Evolutionary conservation across 768 basidiomycete genomes (phyloP).

Genomic region (Boletus pseudopeckii): DNA sequence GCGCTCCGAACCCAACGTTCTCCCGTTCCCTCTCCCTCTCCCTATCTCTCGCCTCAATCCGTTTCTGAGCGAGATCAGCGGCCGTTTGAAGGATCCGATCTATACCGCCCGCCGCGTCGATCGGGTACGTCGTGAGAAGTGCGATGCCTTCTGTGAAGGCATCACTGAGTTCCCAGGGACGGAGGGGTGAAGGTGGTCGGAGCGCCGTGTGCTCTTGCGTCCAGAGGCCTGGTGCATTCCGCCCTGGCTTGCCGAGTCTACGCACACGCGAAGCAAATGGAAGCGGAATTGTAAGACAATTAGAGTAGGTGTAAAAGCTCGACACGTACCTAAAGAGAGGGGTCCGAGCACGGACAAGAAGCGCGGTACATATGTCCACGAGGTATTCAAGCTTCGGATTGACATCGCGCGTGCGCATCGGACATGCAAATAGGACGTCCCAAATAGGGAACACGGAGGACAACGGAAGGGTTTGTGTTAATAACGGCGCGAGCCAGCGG

Average conservation of each 20-base stretch:
- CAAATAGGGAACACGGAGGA: slow-evolving; percentile 57
- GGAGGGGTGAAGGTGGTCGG: slow-evolving; percentile 42
- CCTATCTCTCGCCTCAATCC: slow-evolving; percentile 37
- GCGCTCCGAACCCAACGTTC: slow-evolving; percentile 48
- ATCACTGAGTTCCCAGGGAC: slow-evolving; percentile 53
- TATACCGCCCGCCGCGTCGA: slow-evolving; percentile 63
- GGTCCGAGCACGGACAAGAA: slow-evolving; percentile 57
- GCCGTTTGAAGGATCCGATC: slow-evolving; percentile 69
- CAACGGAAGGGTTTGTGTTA: slow-evolving; percentile 72
- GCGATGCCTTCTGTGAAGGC: slow-evolving; percentile 64
- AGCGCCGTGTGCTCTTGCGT: slow-evolving; percentile 38
- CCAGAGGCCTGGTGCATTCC: slow-evolving; percentile 52
- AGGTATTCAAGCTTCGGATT: slow-evolving; percentile 66
- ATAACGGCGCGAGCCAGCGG: slow-evolving; percentile 69
- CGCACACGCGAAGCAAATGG: background rate
- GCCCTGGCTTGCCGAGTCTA: slow-evolving; percentile 53
- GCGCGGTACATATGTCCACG: slow-evolving; percentile 66
- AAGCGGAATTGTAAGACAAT: background rate
- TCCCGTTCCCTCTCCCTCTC: slow-evolving; percentile 30
- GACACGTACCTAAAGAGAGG: slow-evolving; percentile 51
- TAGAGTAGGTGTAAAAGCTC: background rate
- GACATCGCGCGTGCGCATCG: slow-evolving; percentile 46
- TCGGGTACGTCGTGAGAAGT: slow-evolving; percentile 62
- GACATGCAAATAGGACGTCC: slow-evolving; percentile 68
- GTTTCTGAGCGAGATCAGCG: slow-evolving; percentile 52